A percentile compares a stretch with the other conserved stretches of the same genome.
Conservation (phyloP, 495 filamentous ascomycete genomes). For the Penicillium flavigenum region DNA sequence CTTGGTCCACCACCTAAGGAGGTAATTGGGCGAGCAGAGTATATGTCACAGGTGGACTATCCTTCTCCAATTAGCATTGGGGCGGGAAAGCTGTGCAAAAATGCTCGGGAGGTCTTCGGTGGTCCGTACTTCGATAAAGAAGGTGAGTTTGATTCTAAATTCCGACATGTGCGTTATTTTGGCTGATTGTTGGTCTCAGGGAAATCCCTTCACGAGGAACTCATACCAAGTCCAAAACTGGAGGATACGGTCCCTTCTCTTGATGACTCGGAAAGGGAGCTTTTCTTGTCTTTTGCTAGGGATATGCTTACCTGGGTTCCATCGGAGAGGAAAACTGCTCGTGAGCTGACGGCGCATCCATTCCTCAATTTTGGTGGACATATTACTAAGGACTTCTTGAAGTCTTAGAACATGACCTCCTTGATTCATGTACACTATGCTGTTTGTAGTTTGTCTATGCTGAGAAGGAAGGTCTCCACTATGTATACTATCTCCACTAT, state of each 20-base stretch:
- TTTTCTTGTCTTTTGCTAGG: conserved; percentile 37
- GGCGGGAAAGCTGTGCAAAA: too few relatives aligned
- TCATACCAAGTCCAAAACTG: conserved; percentile 30
- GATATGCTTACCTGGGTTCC: conserved; percentile 39
- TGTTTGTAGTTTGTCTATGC: too few relatives aligned
- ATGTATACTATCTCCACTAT: too few relatives aligned
- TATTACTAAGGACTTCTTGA: neutral
- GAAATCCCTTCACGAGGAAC: conserved; percentile 29
- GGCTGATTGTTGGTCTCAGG: conserved; percentile 22
- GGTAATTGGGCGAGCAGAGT: too few relatives aligned
- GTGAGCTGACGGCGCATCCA: conserved; percentile 30
- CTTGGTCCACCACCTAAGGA: conserved; percentile 42
- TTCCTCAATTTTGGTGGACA: conserved; percentile 20
- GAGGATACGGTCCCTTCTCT: conserved; percentile 27
- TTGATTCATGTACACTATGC: too few relatives aligned
- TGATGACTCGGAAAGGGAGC: conserved; percentile 34
- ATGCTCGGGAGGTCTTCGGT: too few relatives aligned
- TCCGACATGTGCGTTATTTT: conserved; percentile 1
- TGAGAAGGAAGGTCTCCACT: too few relatives aligned
- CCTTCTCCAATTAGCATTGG: too few relatives aligned
- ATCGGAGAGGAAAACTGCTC: conserved; percentile 28
- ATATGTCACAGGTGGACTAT: too few relatives aligned
- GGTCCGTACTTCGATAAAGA: too few relatives aligned
- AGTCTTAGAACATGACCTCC: too few relatives aligned
- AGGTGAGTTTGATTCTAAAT: too few relatives aligned